Evolutionary conservation across 768 basidiomycete genomes (phyloP).

Genomic region (Phallus indusiatus): DNA sequence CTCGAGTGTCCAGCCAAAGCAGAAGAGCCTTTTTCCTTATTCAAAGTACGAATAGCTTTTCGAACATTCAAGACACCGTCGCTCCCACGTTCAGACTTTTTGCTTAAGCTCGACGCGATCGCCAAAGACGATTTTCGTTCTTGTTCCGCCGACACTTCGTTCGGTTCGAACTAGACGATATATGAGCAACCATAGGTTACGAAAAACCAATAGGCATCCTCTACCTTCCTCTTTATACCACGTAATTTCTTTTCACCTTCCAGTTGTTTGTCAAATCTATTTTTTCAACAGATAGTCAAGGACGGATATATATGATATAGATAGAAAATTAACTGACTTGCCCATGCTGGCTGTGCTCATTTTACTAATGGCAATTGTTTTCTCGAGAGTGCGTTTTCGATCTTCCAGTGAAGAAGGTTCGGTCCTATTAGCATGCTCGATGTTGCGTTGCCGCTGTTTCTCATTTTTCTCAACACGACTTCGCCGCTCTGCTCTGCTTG

Average conservation of each 20-base stretch:
- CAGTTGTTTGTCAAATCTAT: slow-evolving; percentile 75
- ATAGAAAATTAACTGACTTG: slow-evolving; percentile 18
- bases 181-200: background rate
- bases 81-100: slow-evolving; percentile 33
- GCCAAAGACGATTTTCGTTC: slow-evolving; percentile 71
- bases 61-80: slow-evolving; percentile 65
- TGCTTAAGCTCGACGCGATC: slow-evolving; percentile 51
- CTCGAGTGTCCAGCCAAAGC: slow-evolving; percentile 40
- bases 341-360: slow-evolving; percentile 93
- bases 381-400: slow-evolving; percentile 68
- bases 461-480: slow-evolving; percentile 78
- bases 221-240: slow-evolving; percentile 88
- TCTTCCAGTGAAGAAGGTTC: slow-evolving; percentile 12
- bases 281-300: background rate
- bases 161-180: slow-evolving; percentile 68
- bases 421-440: slow-evolving; percentile 42
- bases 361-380: slow-evolving; percentile 64
- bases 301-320: background rate
- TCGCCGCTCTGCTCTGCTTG: slow-evolving; percentile 71
- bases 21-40: slow-evolving; percentile 55
- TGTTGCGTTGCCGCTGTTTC: slow-evolving; percentile 62
- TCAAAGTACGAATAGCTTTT: slow-evolving; percentile 76
- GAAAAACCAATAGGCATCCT: slow-evolving; percentile 10
- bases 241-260: slow-evolving; percentile 86
- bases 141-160: slow-evolving; percentile 48